These are phyloP conservation scores for Juncus effusus DNA, from an alignment of 176 grass and related monocot species.

Conservation along the genomic window DNA sequence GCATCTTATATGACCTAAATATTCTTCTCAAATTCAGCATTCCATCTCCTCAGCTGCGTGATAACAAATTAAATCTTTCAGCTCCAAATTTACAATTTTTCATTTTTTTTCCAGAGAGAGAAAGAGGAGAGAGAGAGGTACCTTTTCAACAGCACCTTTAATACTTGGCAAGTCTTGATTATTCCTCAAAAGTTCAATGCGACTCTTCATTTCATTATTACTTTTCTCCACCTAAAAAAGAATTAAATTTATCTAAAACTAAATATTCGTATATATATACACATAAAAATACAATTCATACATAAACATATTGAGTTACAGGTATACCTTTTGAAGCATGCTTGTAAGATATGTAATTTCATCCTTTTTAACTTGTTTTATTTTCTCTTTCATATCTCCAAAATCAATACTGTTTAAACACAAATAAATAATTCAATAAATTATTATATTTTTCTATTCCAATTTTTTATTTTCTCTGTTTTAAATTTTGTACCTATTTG, in stretches of 20 bases:
- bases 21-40: slow-evolving; percentile 21
- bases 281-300: neutral
- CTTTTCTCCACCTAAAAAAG: slow-evolving; percentile 24
- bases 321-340: slow-evolving; percentile 12
- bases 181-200: slow-evolving; percentile 10
- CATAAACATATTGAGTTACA: slow-evolving; percentile 3
- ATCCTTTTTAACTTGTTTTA: slow-evolving; percentile 22
- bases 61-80: neutral
- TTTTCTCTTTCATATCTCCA: slow-evolving; percentile 25
- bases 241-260: neutral
- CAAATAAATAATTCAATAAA: neutral
- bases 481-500: slow-evolving; percentile 7
- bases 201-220: slow-evolving; percentile 23
- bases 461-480: neutral
- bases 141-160: slow-evolving; percentile 27
- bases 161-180: slow-evolving; percentile 19
- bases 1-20: slow-evolving; percentile 11
- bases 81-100: neutral
- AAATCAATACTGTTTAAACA: slow-evolving; percentile 4
- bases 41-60: slow-evolving; percentile 23
- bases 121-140: slow-evolving; percentile 4
- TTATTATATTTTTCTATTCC: slow-evolving; percentile 1
- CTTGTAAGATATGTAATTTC: slow-evolving; percentile 19
- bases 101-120: neutral
- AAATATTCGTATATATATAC: neutral